Percentiles rank a stretch among this genome's conserved stretches.
Evolutionary conservation across 306 rosid genomes (phyloP).

Genomic region (Notholithocarpus densiflorus): DNA sequence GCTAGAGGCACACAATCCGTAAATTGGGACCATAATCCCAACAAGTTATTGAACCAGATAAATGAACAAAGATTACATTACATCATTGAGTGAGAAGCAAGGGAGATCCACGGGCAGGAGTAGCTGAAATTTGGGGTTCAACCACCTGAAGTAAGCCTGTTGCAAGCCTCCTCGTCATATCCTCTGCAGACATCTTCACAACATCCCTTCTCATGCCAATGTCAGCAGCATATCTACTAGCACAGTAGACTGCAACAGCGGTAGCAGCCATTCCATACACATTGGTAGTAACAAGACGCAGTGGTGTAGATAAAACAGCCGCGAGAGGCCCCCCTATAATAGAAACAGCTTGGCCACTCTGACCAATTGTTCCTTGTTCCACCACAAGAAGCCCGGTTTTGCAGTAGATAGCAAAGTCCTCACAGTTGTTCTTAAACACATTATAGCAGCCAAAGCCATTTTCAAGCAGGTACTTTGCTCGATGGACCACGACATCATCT

Average conservation of each 20-base stretch:
- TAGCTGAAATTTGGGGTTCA: slow-evolving; percentile 43
- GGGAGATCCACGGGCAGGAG: slow-evolving; percentile 27
- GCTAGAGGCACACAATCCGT: not conserved
- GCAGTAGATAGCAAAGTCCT: slow-evolving; percentile 94
- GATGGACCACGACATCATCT: slow-evolving; percentile 60
- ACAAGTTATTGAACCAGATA: not conserved
- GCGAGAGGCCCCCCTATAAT: slow-evolving; percentile 94
- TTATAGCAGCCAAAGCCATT: slow-evolving; percentile 90
- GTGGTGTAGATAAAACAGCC: slow-evolving; percentile 69
- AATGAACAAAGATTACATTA: not conserved
- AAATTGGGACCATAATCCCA: not conserved
- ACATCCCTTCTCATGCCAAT: slow-evolving; percentile 80
- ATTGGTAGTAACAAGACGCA: slow-evolving; percentile 70
- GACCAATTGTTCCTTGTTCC: slow-evolving; percentile 64
- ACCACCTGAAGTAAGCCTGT: slow-evolving; percentile 58
- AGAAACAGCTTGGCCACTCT: slow-evolving; percentile 85
- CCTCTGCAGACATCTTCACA: slow-evolving; percentile 74
- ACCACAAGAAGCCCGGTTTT: slow-evolving; percentile 80
- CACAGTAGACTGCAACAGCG: slow-evolving; percentile 73
- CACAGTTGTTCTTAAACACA: slow-evolving; percentile 85
- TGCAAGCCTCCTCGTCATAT: slow-evolving; percentile 59
- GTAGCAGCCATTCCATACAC: slow-evolving; percentile 78
- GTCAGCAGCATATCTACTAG: slow-evolving; percentile 79
- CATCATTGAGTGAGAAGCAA: slow-evolving; percentile 33
- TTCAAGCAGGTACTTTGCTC: slow-evolving; percentile 65